A percentile compares a stretch with the other conserved stretches of the same genome.
These are phyloP conservation scores for Skeletonema menzelii DNA, from an alignment of 108 stramenopile species.

Conservation along the genomic window DNA sequence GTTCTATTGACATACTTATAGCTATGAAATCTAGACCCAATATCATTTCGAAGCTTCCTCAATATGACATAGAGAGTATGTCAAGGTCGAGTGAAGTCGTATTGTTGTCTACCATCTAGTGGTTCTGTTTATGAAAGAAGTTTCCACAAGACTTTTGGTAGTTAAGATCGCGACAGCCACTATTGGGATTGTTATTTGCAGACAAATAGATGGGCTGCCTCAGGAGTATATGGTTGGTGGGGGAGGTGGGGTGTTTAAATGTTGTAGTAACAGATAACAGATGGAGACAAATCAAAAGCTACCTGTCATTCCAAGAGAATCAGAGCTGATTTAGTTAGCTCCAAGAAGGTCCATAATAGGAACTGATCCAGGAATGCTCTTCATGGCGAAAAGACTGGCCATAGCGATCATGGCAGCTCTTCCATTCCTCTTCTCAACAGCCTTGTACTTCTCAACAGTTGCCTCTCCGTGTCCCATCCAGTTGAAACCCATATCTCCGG, in stretches of 20 bases:
- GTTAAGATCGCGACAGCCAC: not conserved
- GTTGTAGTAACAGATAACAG: not conserved
- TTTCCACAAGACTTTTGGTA: not conserved
- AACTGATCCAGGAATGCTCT: conserved; percentile 85
- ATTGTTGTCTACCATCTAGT: not conserved
- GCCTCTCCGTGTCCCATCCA: conserved; percentile 71
- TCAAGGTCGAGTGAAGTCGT: conserved; percentile 1
- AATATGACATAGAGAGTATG: not conserved
- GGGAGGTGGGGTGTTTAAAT: not conserved
- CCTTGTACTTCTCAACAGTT: conserved; percentile 72
- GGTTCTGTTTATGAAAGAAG: not conserved
- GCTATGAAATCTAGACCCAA: conserved; percentile 18
- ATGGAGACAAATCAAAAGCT: conserved; percentile 4
- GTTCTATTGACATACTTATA: conserved; percentile 17
- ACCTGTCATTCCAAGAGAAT: conserved; percentile 3
- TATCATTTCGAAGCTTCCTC: not conserved
- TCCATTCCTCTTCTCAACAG: conserved; percentile 86
- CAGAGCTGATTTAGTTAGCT: conserved; percentile 56
- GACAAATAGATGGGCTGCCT: not conserved
- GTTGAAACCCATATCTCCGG: conserved; percentile 85
- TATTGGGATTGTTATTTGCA: conserved; percentile 1
- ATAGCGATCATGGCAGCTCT: conserved; percentile 93
- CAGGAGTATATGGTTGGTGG: not conserved
- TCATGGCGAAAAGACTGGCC: conserved; percentile 85
- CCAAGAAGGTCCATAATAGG: conserved; percentile 89